Conservation (phyloP, 441 rosid species). For the Arabidopsis hybrid region DNA sequence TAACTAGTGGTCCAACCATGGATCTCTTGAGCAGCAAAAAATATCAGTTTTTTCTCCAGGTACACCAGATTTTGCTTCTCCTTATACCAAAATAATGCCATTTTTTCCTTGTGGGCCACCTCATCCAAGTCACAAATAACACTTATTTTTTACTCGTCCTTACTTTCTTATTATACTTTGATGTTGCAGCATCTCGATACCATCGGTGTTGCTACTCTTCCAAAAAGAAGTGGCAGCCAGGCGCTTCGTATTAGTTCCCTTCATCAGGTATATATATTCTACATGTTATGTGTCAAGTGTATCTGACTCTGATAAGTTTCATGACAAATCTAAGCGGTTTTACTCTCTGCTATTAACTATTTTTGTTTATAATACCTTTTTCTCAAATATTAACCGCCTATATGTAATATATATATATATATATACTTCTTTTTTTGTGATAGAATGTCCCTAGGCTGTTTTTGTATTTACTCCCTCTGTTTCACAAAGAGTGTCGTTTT, state of each 20-base stretch:
- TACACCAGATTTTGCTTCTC: slow-evolving; percentile 41
- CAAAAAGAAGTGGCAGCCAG: slow-evolving; percentile 86
- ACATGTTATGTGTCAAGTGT: slow-evolving; percentile 8
- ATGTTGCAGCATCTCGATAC: slow-evolving; percentile 81
- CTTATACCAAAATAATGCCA: slow-evolving; percentile 21
- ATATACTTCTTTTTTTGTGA: not conserved
- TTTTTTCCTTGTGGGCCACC: slow-evolving; percentile 4
- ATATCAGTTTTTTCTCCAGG: slow-evolving; percentile 88
- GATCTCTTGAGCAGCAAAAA: slow-evolving; percentile 86
- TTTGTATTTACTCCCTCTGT: too few relatives aligned
- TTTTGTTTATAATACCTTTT: slow-evolving; percentile 2
- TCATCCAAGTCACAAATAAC: slow-evolving; percentile 22
- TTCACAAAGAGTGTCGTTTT: too few relatives aligned
- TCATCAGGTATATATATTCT: slow-evolving; percentile 75
- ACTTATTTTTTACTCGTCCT: slow-evolving; percentile 18
- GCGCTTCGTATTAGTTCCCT: slow-evolving; percentile 93
- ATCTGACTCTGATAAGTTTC: slow-evolving; percentile 14
- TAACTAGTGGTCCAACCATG: slow-evolving; percentile 86
- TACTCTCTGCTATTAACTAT: slow-evolving; percentile 14
- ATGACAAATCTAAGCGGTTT: slow-evolving; percentile 6
- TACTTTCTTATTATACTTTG: slow-evolving; percentile 31
- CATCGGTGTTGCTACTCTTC: slow-evolving; percentile 86
- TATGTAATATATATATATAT: not conserved
- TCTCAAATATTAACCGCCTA: not conserved
- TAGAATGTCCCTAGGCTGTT: not conserved